phyloP scores from a whole-genome alignment of 352 stramenopile genomes.

The Phytophthora ohioensis region DNA sequence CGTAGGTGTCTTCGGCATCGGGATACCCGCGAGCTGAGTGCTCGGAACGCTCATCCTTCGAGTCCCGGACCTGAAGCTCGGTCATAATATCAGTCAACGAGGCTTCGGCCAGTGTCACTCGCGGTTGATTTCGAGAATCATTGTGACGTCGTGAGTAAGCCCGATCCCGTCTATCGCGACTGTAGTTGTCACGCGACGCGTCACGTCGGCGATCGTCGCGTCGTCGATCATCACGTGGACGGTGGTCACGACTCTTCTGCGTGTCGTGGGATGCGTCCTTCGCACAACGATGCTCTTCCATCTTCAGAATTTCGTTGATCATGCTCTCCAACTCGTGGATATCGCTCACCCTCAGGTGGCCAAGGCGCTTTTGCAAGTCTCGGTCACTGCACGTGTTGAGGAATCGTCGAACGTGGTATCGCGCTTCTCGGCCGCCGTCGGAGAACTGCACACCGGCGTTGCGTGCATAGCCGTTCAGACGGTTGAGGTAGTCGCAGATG shows the following conservation, averaged over 20 bases:
- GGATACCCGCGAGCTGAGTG: too few species aligned
- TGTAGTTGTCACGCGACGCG: too few species aligned
- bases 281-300: background rate
- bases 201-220: background rate
- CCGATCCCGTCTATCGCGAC: too few species aligned
- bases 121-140: too few species aligned
- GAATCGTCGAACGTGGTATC: background rate
- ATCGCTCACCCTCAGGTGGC: background rate
- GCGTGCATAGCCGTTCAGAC: background rate
- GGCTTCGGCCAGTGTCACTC: too few species aligned
- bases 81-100: too few species aligned
- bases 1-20: too few species aligned
- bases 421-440: background rate
- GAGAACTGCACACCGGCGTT: background rate
- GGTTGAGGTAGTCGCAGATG: slow-evolving; percentile 1
- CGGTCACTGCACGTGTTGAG: slow-evolving; percentile 6
- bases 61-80: too few species aligned
- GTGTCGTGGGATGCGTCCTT: too few species aligned
- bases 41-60: too few species aligned
- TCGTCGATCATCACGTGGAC: background rate
- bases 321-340: background rate
- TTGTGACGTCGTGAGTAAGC: too few species aligned
- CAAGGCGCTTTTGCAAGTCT: background rate
- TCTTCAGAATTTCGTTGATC: background rate
- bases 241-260: too few species aligned